Conservation (phyloP, 2,329 filamentous ascomycete species). For the Xenoacremonium recifei region DNA sequence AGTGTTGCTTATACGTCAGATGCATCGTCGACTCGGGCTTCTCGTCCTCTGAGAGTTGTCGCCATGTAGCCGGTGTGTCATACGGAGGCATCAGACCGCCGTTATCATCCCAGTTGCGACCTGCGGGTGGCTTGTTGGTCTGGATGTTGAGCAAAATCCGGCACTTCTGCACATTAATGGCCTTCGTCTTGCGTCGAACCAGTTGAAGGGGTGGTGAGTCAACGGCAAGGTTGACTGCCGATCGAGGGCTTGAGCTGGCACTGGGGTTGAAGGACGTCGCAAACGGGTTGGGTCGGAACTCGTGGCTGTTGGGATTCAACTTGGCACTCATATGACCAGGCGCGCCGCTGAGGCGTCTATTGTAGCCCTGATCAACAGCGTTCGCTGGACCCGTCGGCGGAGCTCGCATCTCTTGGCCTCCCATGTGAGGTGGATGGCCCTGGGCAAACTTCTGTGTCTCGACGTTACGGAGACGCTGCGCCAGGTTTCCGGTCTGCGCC, state of each 20-base stretch:
- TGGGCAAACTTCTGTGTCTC: conserved; percentile 52
- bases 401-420: conserved; percentile 64
- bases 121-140: conserved; percentile 50
- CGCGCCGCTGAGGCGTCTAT: conserved; percentile 51
- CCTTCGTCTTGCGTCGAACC: conserved; percentile 69
- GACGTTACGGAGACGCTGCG: conserved; percentile 49
- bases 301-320: conserved; percentile 65
- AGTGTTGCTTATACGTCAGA: conserved; percentile 73
- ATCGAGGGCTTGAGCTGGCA: conserved; percentile 69
- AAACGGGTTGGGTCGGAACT: conserved; percentile 84
- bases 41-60: conserved; percentile 68
- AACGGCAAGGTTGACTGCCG: conserved; percentile 52
- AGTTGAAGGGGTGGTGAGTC: conserved; percentile 42
- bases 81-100: conserved; percentile 82
- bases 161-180: conserved; percentile 70
- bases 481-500: conserved; percentile 45
- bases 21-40: conserved; percentile 63
- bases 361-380: conserved; percentile 49
- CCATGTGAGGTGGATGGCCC: conserved; percentile 45
- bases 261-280: conserved; percentile 78
- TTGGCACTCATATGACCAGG: conserved; percentile 53
- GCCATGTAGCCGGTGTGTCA: conserved; percentile 84
- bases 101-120: conserved; percentile 69
- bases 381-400: conserved; percentile 74
- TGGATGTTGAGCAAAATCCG: conserved; percentile 54